A percentile compares a stretch with the other conserved stretches of the same genome.
Evolutionary conservation across 1,284 basidiomycete species (phyloP).

Genomic region (Pterulicium gracile): DNA sequence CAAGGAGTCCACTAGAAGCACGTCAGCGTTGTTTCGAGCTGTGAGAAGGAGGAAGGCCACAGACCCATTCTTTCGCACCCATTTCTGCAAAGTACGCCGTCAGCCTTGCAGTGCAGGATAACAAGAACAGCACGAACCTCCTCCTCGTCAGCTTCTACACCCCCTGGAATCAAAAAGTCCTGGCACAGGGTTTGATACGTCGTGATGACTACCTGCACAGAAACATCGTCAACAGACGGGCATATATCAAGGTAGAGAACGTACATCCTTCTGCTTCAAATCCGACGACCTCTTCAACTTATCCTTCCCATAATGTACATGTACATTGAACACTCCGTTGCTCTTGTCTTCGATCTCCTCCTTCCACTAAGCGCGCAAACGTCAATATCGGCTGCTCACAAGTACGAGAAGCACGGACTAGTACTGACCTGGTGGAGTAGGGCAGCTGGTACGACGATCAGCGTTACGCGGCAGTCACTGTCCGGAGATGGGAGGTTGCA

Average conservation of each 20-base stretch:
- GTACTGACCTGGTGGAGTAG: conserved; percentile 45
- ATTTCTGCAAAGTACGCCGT: conserved; percentile 16
- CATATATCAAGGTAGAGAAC: conserved; percentile 12
- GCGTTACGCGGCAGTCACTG: conserved; percentile 37
- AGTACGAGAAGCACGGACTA: background rate
- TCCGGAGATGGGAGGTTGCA: conserved; percentile 39
- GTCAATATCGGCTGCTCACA: conserved; percentile 2
- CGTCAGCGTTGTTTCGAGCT: background rate
- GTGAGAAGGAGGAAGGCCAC: conserved; percentile 7
- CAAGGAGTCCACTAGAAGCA: conserved; percentile 33
- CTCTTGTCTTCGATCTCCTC: conserved; percentile 56
- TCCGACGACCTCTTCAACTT: conserved; percentile 39
- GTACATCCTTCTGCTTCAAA: conserved; percentile 45
- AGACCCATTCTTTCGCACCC: conserved; percentile 39
- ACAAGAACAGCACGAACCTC: conserved; percentile 10
- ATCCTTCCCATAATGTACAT: conserved; percentile 56
- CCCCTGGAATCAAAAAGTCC: conserved; percentile 40
- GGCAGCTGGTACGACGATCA: conserved; percentile 62
- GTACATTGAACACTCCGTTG: conserved; percentile 50
- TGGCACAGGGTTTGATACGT: conserved; percentile 53
- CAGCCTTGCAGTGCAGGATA: background rate
- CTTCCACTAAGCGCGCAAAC: conserved; percentile 40
- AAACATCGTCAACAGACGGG: conserved; percentile 6
- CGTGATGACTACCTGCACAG: conserved; percentile 45
- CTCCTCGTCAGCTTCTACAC: conserved; percentile 34